Evolutionary conservation across 1,284 basidiomycete genomes (phyloP).

Genomic region (Cryptococcus sp.): DNA sequence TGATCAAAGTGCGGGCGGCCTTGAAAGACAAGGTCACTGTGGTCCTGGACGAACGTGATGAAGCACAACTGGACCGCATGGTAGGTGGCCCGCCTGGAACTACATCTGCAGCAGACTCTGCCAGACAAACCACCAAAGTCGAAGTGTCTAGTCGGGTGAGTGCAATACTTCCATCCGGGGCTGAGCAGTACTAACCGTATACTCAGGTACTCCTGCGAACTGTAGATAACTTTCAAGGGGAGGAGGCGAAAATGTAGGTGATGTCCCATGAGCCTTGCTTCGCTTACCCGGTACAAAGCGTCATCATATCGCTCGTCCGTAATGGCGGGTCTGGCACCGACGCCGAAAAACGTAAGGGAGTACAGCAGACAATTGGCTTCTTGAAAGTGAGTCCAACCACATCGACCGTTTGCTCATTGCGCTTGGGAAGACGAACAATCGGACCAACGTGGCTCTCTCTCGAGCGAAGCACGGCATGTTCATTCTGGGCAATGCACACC

Average conservation of each 20-base stretch:
- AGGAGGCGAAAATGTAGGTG: constrained; percentile 24
- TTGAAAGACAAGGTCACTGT: constrained; percentile 61
- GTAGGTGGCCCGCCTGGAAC: constrained; percentile 3
- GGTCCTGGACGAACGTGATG: constrained; percentile 69
- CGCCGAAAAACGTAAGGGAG: background rate
- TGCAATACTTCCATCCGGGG: background rate
- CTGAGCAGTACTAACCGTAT: background rate
- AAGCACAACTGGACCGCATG: constrained; percentile 58
- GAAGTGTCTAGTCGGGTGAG: constrained; percentile 59
- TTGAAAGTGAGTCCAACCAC: constrained; percentile 3
- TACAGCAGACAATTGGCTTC: constrained; percentile 4
- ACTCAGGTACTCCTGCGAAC: constrained; percentile 67
- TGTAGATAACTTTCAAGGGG: constrained; percentile 71
- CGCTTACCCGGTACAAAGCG: too few relatives aligned
- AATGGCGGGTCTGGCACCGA: constrained; percentile 58
- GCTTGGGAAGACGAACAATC: constrained; percentile 8
- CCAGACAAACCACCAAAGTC: constrained; percentile 56
- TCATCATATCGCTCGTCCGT: constrained; percentile 70
- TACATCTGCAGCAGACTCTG: background rate
- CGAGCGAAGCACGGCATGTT: constrained; percentile 70
- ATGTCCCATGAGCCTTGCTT: too few relatives aligned
- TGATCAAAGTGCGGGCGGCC: constrained; percentile 62
- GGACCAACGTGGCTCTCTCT: constrained; percentile 66
- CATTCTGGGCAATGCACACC: constrained; percentile 66
- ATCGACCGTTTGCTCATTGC: background rate